Evolutionary conservation across 139 green algal genomes (phyloP).

Genomic region (Closterium sp.): DNA sequence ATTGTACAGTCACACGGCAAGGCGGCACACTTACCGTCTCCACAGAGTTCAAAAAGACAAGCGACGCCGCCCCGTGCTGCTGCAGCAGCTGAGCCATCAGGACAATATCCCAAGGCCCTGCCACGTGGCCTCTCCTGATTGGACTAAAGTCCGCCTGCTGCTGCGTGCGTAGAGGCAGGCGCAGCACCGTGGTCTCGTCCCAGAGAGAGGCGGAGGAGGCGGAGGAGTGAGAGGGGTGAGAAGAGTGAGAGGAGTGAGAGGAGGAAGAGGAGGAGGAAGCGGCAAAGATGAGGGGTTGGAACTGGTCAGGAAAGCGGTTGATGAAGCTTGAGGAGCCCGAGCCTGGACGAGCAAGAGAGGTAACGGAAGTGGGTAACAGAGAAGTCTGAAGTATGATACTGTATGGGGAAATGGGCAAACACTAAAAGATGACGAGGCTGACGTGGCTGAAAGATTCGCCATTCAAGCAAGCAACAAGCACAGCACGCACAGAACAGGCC

Average conservation of each 20-base stretch:
- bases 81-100: slow-evolving; percentile 22
- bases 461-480: too few species aligned
- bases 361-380: too few species aligned
- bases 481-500: too few species aligned
- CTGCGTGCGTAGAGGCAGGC: slow-evolving; percentile 62
- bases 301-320: slow-evolving; percentile 63
- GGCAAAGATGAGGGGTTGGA: slow-evolving; percentile 25
- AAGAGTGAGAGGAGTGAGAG: neutral
- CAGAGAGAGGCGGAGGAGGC: neutral
- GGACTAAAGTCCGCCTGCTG: neutral
- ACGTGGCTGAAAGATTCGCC: too few species aligned
- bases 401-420: too few species aligned
- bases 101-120: neutral
- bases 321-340: slow-evolving; percentile 52
- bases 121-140: neutral
- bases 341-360: neutral
- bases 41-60: slow-evolving; percentile 44
- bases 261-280: neutral
- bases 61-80: neutral
- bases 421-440: too few species aligned
- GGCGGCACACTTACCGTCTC: slow-evolving; percentile 11
- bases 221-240: neutral
- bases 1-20: too few species aligned
- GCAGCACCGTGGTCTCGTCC: slow-evolving; percentile 55
- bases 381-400: too few species aligned